Evolutionary conservation across 305 asterid species (phyloP).

Genomic region (Solanum hybrid): DNA sequence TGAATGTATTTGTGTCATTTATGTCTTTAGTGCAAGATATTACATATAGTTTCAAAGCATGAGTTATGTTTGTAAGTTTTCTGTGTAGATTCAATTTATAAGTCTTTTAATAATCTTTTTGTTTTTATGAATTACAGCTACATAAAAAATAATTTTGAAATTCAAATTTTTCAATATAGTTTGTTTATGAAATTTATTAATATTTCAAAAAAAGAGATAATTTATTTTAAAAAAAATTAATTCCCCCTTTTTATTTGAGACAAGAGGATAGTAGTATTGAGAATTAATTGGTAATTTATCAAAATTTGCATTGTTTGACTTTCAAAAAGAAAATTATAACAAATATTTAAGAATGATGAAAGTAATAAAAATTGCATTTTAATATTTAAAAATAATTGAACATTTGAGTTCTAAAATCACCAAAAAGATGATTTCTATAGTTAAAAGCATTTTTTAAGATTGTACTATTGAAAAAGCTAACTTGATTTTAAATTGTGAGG

Average conservation of each 20-base stretch:
- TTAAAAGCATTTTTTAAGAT: not conserved
- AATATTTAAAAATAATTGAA: too few species aligned
- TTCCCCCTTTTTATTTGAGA: not conserved
- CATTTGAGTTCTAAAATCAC: not conserved
- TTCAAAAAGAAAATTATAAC: too few species aligned
- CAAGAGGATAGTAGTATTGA: not conserved
- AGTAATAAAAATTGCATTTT: too few species aligned
- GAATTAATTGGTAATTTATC: not conserved
- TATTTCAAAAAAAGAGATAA: not conserved
- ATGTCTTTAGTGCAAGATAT: too few species aligned
- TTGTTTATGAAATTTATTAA: not conserved
- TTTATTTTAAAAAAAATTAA: too few species aligned
- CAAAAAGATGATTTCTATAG: not conserved
- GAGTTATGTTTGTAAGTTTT: not conserved
- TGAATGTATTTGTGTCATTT: too few species aligned
- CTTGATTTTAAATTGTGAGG: not conserved
- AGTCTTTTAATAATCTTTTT: not conserved
- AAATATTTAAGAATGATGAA: too few species aligned
- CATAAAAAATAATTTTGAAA: not conserved
- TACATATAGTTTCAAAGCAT: not conserved
- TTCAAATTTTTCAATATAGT: not conserved
- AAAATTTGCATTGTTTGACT: not conserved
- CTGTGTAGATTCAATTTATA: not conserved
- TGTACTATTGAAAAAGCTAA: not conserved
- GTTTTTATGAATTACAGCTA: not conserved